Evolutionary conservation across 2,329 filamentous ascomycete genomes (phyloP), one percentile per base, ranked within the genome.

Genomic region (Ophiostoma populinum): DNA sequence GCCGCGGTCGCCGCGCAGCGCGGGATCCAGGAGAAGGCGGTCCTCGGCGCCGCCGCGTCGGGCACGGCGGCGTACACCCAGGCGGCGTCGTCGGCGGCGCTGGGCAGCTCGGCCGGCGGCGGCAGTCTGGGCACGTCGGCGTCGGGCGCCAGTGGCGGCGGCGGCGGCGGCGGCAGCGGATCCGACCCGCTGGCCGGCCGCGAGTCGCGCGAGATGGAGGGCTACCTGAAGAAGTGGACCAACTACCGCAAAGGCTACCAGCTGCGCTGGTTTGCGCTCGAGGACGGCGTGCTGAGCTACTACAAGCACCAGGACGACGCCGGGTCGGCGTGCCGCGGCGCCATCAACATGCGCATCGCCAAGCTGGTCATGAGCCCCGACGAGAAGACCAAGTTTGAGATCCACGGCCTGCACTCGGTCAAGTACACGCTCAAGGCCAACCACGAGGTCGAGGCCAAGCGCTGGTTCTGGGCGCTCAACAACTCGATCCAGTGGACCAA

Each of bases 291-390:
- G 10, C 57, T 98, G 45, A 95, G 90, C 56, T 98, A 98, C 59
- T 98, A 95, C 62, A 98, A 98, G 58, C 83, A 95, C 54, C 90
- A 98, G 58, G 90, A 98, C 51, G 90, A 98, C 53, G 82, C 85
- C 21, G 90, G 86, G 17, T 92, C 85, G 35, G 90, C 90, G 37
- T 98, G 90, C 53, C 83, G 90, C 42, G 90, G 90, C 40, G 90
- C 90, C 35, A 98, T 98, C 58, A 95, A 95, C 54, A 98, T 98
- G 86, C 80, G 79, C 41, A 98, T 98, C 46, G 90, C 90, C 17
- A 78, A 75, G 49, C 67, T 98, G 20, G 79, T 87, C 56, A 95
- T 98, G 86, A 92, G 92, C 50, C 70, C 87, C 0, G 85, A 94
- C 46, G 90, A 98, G 53, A 98, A 95, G 62, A 87, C 86, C 30